phyloP scores from a whole-genome alignment of 2,329 filamentous ascomycete species.

The Calonectria pteridis region DNA sequence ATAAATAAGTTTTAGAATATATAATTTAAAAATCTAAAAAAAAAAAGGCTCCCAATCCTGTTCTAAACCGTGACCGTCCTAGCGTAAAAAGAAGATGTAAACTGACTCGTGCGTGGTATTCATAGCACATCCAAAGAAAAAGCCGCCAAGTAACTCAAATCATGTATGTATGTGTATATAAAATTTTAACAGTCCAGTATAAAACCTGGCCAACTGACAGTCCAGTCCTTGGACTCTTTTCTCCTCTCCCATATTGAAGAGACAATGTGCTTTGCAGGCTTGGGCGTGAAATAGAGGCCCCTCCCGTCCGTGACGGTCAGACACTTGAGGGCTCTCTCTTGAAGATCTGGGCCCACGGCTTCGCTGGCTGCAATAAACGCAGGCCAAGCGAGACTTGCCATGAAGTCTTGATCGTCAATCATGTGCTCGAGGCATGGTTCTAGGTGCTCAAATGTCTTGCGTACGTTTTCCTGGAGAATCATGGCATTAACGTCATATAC shows the following conservation, averaged over 20 bases:
- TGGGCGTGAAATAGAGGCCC: conserved; percentile 44
- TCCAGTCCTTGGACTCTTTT: conserved; percentile 45
- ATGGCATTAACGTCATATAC: conserved; percentile 53
- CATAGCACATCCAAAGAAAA: not conserved
- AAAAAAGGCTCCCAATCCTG: not conserved
- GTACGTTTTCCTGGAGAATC: conserved; percentile 54
- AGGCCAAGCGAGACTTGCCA: conserved; percentile 56
- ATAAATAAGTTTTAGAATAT: conserved; percentile 9
- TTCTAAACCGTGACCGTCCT: not conserved
- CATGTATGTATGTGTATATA: not conserved
- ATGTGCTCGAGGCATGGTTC: conserved; percentile 48
- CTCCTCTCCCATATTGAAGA: conserved; percentile 46
- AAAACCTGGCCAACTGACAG: conserved; percentile 46
- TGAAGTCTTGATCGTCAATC: conserved; percentile 52
- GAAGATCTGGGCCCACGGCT: conserved; percentile 51
- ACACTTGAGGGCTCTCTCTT: conserved; percentile 43
- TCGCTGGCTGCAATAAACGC: conserved; percentile 59
- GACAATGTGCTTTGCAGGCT: conserved; percentile 45
- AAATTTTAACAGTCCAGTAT: conserved; percentile 23
- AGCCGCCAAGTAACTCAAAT: not conserved
- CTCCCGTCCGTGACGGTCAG: conserved; percentile 43
- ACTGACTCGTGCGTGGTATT: not conserved
- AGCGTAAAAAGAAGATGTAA: not conserved
- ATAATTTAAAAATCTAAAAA: conserved; percentile 10
- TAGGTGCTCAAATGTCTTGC: conserved; percentile 52